A percentile compares a stretch with the other conserved stretches of the same genome.
Evolutionary conservation across 2,329 filamentous ascomycete species (phyloP).

Genomic region (Cladosporium phlei): DNA sequence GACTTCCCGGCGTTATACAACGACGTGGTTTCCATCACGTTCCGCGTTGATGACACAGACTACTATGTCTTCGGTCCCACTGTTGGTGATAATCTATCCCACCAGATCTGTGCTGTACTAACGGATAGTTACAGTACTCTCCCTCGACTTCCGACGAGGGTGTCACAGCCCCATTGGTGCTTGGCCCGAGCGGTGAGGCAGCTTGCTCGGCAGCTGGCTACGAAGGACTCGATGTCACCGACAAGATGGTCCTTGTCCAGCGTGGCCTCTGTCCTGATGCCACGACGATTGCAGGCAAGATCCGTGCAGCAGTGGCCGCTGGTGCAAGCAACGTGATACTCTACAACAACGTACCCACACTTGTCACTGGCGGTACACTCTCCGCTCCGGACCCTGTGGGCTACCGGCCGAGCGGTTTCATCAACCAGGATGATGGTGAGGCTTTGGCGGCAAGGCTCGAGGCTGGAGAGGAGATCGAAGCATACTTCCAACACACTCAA

Average conservation of each 20-base stretch:
- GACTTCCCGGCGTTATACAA: slow-evolving; percentile 18
- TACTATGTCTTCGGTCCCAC: slow-evolving; percentile 58
- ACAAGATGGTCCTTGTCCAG: slow-evolving; percentile 63
- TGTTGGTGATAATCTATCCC: too few relatives aligned
- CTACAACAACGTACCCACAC: slow-evolving; percentile 64
- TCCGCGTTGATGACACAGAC: slow-evolving; percentile 55
- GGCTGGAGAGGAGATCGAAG: slow-evolving; percentile 35
- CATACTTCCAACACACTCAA: slow-evolving; percentile 39
- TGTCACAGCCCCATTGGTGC: slow-evolving; percentile 52
- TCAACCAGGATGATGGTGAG: slow-evolving; percentile 55
- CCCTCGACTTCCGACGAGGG: slow-evolving; percentile 56
- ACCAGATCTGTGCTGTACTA: too few relatives aligned
- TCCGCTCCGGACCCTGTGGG: slow-evolving; percentile 35
- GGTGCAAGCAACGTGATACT: slow-evolving; percentile 67
- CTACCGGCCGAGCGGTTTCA: slow-evolving; percentile 63
- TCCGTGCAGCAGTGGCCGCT: slow-evolving; percentile 64
- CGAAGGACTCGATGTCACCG: slow-evolving; percentile 48
- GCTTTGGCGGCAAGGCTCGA: slow-evolving; percentile 51
- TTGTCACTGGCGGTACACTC: slow-evolving; percentile 37
- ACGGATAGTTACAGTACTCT: too few relatives aligned
- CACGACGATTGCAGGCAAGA: slow-evolving; percentile 62
- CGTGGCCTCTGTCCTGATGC: slow-evolving; percentile 66
- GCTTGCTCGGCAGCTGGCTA: slow-evolving; percentile 64
- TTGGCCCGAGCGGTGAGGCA: slow-evolving; percentile 51
- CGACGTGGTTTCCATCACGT: slow-evolving; percentile 18